Base-by-base conservation (phyloP, 2,329 filamentous ascomycete species). In the Aspergillus hortae region DNA sequence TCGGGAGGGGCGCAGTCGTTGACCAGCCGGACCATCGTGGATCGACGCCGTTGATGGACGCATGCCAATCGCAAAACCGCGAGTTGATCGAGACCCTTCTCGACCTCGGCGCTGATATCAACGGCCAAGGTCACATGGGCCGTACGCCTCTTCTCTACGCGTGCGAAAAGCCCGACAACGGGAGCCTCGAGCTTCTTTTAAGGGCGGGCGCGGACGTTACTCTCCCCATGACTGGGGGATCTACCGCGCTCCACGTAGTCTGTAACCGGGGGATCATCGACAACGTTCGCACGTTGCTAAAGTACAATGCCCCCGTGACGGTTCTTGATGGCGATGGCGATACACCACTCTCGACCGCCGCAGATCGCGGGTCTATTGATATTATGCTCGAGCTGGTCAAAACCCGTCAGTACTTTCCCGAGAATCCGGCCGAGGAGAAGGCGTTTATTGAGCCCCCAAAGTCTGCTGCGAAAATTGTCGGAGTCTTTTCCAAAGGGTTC, bases 401-500 rank as follows among this genome's bases (percentile, higher is more conserved):
- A 19, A 50, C 11, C 40, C n/a, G 33, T 10, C n/a, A 17, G 25
- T 50, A 50, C 32, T 50, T 50, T 17, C 48, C 48, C 17, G 42
- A 50, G 21, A 21, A 50, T 21, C 48, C 48, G 19, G 42, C 44
- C 5, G 38, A 21, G 19, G n/a, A 33, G n/a, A 10, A 14, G 21
- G 23, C 42, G 6, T 50, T 25, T 17, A 38, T 50, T 30, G 41
- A 41, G 7, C 23, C 48, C 15, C 21, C 48, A 7, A 44, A 32
- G 5, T 25, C 25, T 4, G 25, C 30, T 14, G n/a, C 19, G 4
- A 5, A 17, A n/a, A 44, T 44, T 3, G 43, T 17, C 5, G 30
- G 30, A 25, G 21, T 14, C 10, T 44, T 44, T 32, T 25, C 30
- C 23, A n/a, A 9, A 5, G 11, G 30, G 23, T 44, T 44, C 4